Conservation (phyloP, 371 early-diverging fungal species). For the Entomophthora muscae region DNA sequence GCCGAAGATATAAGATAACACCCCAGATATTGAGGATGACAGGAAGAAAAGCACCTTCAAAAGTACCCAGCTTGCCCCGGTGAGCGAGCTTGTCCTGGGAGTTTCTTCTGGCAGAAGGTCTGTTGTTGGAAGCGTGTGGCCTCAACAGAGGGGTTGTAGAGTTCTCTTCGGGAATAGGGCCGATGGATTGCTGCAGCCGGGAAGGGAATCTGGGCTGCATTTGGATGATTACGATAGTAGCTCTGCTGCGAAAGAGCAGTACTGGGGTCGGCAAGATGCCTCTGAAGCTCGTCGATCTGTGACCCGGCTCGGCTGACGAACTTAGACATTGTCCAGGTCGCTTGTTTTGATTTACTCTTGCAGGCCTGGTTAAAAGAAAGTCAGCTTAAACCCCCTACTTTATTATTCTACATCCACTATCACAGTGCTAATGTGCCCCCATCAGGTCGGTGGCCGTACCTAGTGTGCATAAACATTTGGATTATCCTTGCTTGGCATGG, state of each 20-base stretch:
- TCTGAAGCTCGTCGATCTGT: slow-evolving; percentile 10
- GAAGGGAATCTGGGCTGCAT: background rate
- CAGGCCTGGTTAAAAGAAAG: too few species aligned
- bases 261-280: background rate
- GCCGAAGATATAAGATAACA: slow-evolving; percentile 35
- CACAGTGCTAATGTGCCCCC: too few species aligned
- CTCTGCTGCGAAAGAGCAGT: background rate
- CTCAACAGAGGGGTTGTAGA: background rate
- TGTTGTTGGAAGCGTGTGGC: too few species aligned
- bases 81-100: background rate
- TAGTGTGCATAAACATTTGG: too few species aligned
- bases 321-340: slow-evolving; percentile 11
- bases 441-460: too few species aligned
- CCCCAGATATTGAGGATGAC: slow-evolving; percentile 41
- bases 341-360: too few species aligned
- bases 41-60: slow-evolving; percentile 43
- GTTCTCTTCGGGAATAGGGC: background rate
- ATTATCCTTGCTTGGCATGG: too few species aligned
- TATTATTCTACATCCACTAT: too few species aligned
- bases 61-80: slow-evolving; percentile 28
- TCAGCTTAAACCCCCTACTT: too few species aligned
- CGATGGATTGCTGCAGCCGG: background rate
- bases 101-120: background rate
- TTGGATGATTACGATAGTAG: slow-evolving; percentile 1
- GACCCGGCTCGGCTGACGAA: slow-evolving; percentile 9